Conservation (phyloP, 495 filamentous ascomycete genomes). For the Hamigera avellanea region DNA sequence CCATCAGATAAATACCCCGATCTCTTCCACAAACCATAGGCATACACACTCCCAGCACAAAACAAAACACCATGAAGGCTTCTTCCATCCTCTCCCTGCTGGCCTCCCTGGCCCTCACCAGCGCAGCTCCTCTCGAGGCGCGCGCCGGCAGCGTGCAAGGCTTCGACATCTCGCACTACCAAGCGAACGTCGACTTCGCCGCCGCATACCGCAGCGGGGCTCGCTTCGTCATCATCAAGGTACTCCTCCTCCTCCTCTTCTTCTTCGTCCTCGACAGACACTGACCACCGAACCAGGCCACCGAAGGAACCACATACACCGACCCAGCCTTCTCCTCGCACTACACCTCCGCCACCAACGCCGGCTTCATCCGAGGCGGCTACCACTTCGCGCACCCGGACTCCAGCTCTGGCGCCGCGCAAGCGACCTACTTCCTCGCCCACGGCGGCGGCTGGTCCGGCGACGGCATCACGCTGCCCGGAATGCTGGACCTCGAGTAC, state of each 20-base stretch:
- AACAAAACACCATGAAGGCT: too few species aligned
- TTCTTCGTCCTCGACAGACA: background rate
- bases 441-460: constrained; percentile 51
- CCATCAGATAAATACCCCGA: too few species aligned
- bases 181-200: constrained; percentile 43
- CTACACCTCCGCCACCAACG: constrained; percentile 41
- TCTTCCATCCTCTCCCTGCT: too few species aligned
- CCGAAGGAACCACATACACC: constrained; percentile 44
- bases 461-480: constrained; percentile 52
- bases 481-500: constrained; percentile 57
- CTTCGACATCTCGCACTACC: constrained; percentile 56
- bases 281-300: constrained; percentile 29
- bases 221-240: constrained; percentile 64
- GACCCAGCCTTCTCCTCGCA: constrained; percentile 43
- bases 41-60: too few species aligned
- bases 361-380: constrained; percentile 47
- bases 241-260: constrained; percentile 4
- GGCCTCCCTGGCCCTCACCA: too few species aligned
- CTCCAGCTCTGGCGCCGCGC: constrained; percentile 33
- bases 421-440: constrained; percentile 47
- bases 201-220: constrained; percentile 43
- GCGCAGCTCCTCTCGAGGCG: constrained; percentile 15
- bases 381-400: constrained; percentile 54
- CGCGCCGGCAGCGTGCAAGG: constrained; percentile 40
- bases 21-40: too few species aligned